A percentile compares a stretch with the other conserved stretches of the same genome.
Conservation (phyloP, 106 monocot genomes). For the Hemerocallis citrina region DNA sequence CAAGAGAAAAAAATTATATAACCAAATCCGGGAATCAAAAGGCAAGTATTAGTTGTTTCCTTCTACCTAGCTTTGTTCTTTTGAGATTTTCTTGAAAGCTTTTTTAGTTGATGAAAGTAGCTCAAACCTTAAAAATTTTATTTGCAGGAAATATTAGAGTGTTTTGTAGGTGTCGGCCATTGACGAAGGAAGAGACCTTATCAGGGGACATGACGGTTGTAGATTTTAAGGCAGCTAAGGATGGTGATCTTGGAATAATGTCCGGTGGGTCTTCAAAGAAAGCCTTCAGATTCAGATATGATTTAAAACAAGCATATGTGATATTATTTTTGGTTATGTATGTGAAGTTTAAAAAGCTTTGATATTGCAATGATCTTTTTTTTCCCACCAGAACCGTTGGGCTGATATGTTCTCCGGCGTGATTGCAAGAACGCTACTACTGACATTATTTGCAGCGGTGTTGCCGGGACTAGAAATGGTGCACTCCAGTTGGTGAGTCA, state of each 20-base stretch:
- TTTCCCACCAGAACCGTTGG: no score
- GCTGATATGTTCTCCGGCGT: no score
- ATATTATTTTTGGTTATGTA: no score
- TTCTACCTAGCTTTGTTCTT: neutral
- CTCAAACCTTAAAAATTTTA: constrained; percentile 1
- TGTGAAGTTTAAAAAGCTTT: no score
- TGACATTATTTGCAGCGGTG: no score
- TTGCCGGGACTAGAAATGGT: no score
- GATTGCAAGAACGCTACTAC: no score
- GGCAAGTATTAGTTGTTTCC: constrained; percentile 17
- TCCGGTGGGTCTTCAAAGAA: constrained; percentile 45
- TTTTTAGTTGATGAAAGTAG: neutral
- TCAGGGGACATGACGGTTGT: constrained; percentile 32
- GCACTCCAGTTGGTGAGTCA: no score
- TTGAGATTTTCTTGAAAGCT: neutral
- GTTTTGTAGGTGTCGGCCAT: constrained; percentile 84
- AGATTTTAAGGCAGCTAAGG: constrained; percentile 70
- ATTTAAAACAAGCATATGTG: no score
- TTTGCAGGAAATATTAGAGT: constrained; percentile 87
- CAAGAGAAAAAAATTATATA: constrained; percentile 67
- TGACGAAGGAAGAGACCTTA: constrained; percentile 58
- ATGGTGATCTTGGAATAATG: constrained; percentile 67
- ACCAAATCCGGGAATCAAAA: constrained; percentile 75
- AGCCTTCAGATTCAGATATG: constrained; percentile 72
- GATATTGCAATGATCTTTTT: no score